phyloP scores from a whole-genome alignment of 2,329 filamentous ascomycete genomes.

The Colletotrichum navitas region DNA sequence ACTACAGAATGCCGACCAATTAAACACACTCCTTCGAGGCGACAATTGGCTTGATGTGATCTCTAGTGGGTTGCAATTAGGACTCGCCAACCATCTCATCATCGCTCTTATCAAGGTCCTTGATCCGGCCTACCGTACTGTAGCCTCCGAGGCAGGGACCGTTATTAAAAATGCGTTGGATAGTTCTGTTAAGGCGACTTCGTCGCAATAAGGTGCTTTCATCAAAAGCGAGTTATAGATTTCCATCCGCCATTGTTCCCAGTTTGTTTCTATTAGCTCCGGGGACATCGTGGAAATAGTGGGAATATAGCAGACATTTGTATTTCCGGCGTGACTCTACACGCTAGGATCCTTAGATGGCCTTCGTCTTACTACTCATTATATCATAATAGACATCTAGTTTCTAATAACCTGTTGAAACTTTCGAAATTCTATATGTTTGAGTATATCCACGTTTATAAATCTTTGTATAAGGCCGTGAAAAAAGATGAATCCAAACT shows the following conservation, averaged over 20 bases:
- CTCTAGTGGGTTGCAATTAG: background rate
- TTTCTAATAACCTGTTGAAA: too few relatives aligned
- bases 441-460: too few relatives aligned
- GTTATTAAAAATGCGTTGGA: background rate
- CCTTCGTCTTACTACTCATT: too few relatives aligned
- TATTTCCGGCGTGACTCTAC: too few relatives aligned
- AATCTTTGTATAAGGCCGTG: too few relatives aligned
- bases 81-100: background rate
- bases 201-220: background rate
- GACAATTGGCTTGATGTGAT: background rate
- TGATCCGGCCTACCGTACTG: background rate
- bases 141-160: background rate
- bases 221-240: background rate
- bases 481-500: background rate
- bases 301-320: too few relatives aligned
- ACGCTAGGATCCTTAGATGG: too few relatives aligned
- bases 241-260: background rate
- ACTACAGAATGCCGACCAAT: too few relatives aligned
- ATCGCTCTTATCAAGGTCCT: background rate
- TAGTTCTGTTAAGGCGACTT: background rate
- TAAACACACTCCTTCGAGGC: background rate
- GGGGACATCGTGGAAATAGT: background rate
- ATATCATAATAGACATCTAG: too few relatives aligned
- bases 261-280: accelerated
- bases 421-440: too few relatives aligned